Base-by-base conservation (phyloP, 345 rosid species). In the Bruguiera parviflora region DNA sequence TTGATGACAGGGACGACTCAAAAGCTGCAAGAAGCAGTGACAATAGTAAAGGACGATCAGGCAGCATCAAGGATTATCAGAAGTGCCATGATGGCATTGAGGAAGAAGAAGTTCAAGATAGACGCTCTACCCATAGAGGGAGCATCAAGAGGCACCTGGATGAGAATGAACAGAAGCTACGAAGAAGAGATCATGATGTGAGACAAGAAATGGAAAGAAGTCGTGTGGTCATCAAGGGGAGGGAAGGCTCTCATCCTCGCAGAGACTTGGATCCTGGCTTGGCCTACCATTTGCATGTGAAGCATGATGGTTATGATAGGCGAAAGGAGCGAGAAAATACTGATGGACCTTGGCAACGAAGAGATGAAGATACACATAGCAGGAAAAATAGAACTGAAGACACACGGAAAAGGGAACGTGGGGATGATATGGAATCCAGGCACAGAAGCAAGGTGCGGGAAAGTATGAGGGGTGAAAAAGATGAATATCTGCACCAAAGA, bases 1-100 rank as follows among this genome's bases (percentile, higher is more conserved):
- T 68, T 59, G 93, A 88, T 69, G 92, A 85, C 64, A 91, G 77
- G 47, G 97, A 85, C 58, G 91, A 87, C 58, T 79, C 83, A 51
- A 92, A 81, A 82, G 89, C 88, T 51, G 94, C 89, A 63, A 90
- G 98, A 84, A 90, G 93, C 76, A 90, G 94, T 70, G 98, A 92
- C 70, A 85, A 85, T 76, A 88, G 94, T 79, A 90, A 92, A 88
- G 92, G 86, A 71, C 87, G 86, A 84, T 90, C 96, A 53, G 91
- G 89, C 31, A 88, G 92, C 83, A 87, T 90, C 78, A 85, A 82
- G 77, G 96, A 95, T 79, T 46, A 81, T 82, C 89, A 80, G 69
- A 90, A 86, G 77, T 71, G 84, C 74, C 85, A 73, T 59, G 92
- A 85, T 78, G 78, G 85, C 63, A 80, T 72, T 61, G 99, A 90